phyloP scores from a whole-genome alignment of 2,329 filamentous ascomycete species.

The Pseudogymnoascus sp. region DNA sequence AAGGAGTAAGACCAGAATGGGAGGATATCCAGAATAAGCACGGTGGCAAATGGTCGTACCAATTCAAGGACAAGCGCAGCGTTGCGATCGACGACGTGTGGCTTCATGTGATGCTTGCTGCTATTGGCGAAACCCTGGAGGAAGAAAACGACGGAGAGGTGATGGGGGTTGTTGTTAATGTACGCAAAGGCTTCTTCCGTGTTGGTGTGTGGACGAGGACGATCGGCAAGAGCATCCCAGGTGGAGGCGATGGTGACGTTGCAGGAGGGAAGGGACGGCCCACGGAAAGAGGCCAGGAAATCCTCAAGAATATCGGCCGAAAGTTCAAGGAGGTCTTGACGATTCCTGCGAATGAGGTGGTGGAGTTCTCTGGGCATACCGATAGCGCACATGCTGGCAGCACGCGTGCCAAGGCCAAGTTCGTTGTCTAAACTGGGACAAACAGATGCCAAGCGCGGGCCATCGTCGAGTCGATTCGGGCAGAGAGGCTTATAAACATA shows the following conservation, averaged over 20 bases:
- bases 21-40: slow-evolving; percentile 98
- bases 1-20: slow-evolving; percentile 94
- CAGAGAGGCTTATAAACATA: slow-evolving; percentile 5
- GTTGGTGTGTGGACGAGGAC: slow-evolving; percentile 96
- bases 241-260: slow-evolving; percentile 63
- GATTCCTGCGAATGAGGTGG: slow-evolving; percentile 63
- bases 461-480: neutral
- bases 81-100: slow-evolving; percentile 91
- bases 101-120: slow-evolving; percentile 93
- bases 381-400: slow-evolving; percentile 89
- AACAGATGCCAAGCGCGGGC: neutral
- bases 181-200: slow-evolving; percentile 96
- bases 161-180: slow-evolving; percentile 99
- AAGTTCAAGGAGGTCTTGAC: slow-evolving; percentile 90
- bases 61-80: slow-evolving; percentile 90
- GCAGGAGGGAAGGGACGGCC: slow-evolving; percentile 71
- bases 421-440: slow-evolving; percentile 54
- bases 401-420: slow-evolving; percentile 93
- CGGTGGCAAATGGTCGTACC: slow-evolving; percentile 97
- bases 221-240: slow-evolving; percentile 73
- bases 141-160: slow-evolving; percentile 95
- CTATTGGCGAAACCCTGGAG: slow-evolving; percentile 96
- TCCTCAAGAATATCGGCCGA: slow-evolving; percentile 74
- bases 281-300: slow-evolving; percentile 73
- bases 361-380: slow-evolving; percentile 96